These are phyloP conservation scores for Aspergillus biplanus DNA, from an alignment of 495 filamentous ascomycete genomes.

Conservation along the genomic window DNA sequence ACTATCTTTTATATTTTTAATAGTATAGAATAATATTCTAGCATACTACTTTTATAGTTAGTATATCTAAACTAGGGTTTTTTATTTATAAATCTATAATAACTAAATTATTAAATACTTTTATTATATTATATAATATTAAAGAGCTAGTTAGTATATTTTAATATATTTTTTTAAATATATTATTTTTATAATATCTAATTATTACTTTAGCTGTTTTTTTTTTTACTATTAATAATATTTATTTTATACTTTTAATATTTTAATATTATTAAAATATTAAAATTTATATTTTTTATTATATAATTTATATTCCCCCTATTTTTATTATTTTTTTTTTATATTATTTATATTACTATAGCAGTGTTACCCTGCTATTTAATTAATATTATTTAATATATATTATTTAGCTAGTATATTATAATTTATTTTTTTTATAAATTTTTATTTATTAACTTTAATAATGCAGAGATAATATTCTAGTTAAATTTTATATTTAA, in stretches of 20 bases:
- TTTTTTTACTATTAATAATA: no score
- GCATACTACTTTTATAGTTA: neutral
- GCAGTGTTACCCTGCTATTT: no score
- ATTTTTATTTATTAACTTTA: no score
- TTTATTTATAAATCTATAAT: neutral
- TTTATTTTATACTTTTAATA: no score
- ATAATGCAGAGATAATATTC: no score
- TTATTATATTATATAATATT: constrained; percentile 1
- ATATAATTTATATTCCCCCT: neutral
- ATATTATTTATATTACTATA: no score
- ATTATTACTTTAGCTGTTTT: constrained; percentile 2
- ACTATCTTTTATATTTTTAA: constrained; percentile 3
- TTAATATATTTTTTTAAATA: constrained; percentile 7
- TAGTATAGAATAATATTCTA: no score
- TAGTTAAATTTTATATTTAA: no score
- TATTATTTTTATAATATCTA: neutral
- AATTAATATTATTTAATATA: no score
- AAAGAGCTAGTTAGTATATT: neutral
- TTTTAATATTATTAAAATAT: no score
- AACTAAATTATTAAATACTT: neutral
- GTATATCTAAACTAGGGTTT: neutral
- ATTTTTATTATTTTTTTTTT: constrained; percentile 2
- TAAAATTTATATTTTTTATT: neutral
- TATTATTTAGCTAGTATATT: no score
- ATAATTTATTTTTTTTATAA: no score